Evolutionary conservation across 306 rosid genomes (phyloP).

Genomic region (barrel medic (Medicago truncatula)): DNA sequence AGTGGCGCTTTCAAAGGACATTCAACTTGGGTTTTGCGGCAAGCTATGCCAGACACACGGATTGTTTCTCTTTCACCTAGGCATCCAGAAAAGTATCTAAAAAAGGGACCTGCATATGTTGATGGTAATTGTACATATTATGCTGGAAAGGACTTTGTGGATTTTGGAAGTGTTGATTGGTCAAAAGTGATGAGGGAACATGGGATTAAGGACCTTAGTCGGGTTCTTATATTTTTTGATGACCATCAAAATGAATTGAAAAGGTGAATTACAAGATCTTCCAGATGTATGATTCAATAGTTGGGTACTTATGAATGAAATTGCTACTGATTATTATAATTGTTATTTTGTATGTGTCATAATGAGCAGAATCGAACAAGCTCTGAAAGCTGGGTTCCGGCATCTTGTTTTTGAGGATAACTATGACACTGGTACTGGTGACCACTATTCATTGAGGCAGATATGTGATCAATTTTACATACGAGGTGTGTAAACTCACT

Average conservation of each 20-base stretch:
- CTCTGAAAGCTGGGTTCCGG: slow-evolving; percentile 85
- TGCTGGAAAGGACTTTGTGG: slow-evolving; percentile 93
- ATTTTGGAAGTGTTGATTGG: slow-evolving; percentile 95
- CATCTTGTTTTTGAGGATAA: slow-evolving; percentile 99
- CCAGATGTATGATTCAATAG: slow-evolving; percentile 29
- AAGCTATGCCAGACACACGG: slow-evolving; percentile 83
- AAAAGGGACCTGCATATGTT: slow-evolving; percentile 96
- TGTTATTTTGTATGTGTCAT: slow-evolving; percentile 36
- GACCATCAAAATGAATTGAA: slow-evolving; percentile 97
- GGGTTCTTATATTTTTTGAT: slow-evolving; percentile 86
- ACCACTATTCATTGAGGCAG: slow-evolving; percentile 96
- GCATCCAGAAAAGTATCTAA: slow-evolving; percentile 95
- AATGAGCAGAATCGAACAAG: slow-evolving; percentile 74
- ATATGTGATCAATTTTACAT: slow-evolving; percentile 94
- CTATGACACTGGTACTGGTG: slow-evolving; percentile 99
- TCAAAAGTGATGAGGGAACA: slow-evolving; percentile 64
- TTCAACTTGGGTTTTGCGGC: slow-evolving; percentile 97
- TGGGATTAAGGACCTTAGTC: slow-evolving; percentile 70
- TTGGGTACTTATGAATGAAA: slow-evolving; percentile 27
- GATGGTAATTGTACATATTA: slow-evolving; percentile 92
- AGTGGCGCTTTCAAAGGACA: slow-evolving; percentile 99
- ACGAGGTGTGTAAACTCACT: slow-evolving; percentile 65
- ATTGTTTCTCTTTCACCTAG: slow-evolving; percentile 88
- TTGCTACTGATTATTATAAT: slow-evolving; percentile 46
- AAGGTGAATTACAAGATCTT: slow-evolving; percentile 59